phyloP scores from a whole-genome alignment of 2,329 filamentous ascomycete genomes.

The Incumbomyces lentus region DNA sequence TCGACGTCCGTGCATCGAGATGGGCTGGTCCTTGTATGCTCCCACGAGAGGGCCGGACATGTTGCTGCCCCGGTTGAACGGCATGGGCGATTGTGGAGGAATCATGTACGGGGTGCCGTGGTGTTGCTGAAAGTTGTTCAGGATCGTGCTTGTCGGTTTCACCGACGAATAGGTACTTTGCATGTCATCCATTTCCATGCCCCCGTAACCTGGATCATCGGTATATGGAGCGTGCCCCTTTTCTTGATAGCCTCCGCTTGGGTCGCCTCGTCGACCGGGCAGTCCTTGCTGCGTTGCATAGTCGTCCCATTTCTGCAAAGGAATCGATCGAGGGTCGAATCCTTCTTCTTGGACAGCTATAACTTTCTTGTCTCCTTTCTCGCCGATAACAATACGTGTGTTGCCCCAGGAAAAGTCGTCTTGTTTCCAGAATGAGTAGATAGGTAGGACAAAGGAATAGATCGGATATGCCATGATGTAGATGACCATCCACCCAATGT shows the following conservation, averaged over 20 bases:
- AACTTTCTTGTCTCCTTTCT: constrained; percentile 84
- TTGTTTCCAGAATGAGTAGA: constrained; percentile 99
- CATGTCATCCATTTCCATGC: constrained; percentile 88
- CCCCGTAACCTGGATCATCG: constrained; percentile 53
- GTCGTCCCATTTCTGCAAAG: constrained; percentile 93
- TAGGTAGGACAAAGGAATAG: constrained; percentile 76
- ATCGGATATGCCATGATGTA: too few relatives aligned
- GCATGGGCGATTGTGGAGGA: constrained; percentile 69
- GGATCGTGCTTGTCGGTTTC: constrained; percentile 72
- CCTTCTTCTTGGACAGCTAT: constrained; percentile 71
- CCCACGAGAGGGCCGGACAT: constrained; percentile 49
- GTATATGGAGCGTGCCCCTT: constrained; percentile 51
- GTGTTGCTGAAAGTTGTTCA: constrained; percentile 61
- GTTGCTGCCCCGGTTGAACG: constrained; percentile 60
- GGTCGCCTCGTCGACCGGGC: constrained; percentile 72
- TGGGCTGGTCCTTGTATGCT: constrained; percentile 52
- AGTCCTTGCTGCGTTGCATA: constrained; percentile 80
- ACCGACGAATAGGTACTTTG: constrained; percentile 91
- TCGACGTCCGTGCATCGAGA: constrained; percentile 36
- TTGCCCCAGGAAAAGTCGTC: constrained; percentile 99
- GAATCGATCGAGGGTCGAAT: constrained; percentile 87
- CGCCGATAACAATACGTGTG: constrained; percentile 91
- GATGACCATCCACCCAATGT: constrained; percentile 98
- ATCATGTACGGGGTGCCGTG: constrained; percentile 52
- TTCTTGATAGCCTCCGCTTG: constrained; percentile 47